Evolutionary conservation across 805 yeast genomes (phyloP), one percentile per base, ranked within the genome.

Genomic region (Nakazawaea ambrosiae): DNA sequence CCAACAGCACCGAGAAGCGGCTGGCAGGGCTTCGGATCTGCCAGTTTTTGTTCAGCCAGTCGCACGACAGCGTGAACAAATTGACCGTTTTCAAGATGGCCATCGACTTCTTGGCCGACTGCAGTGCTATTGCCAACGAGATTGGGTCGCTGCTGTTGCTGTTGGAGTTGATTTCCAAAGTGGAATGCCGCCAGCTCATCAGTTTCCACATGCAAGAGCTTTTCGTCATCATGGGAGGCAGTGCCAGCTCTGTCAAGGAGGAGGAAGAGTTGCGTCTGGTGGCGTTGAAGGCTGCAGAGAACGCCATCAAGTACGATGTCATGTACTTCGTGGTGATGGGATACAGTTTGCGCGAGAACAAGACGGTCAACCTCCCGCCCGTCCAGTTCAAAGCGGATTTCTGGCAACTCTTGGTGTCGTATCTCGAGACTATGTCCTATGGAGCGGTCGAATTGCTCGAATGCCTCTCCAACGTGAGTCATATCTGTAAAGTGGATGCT

Each of bases 11-110:
- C 0, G 78, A 75, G 42, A 61, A 61, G 35, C 73, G 73, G 26
- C 74, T 73, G 29, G 65, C 75, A 36, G 69, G 70, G 2, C 70
- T 75, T 31, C 70, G 70, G 36, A 54, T 75, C 4, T 70, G 78
- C 9, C 61, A 66, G 33, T 68, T 62, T 45, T 63, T 76, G 35
- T 56, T 75, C 23, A 66, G 65, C 34, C 46, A 43, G 36, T 40
- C 51, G 19, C 34, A 31, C 20, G 33, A 43, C 7, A 37, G 48
- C 19, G 46, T 49, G 1, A 43, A 44, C 24, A 49, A 48, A 35
- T 58, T 60, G 9, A 26, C 37, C 3, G 37, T 54, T 9, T 39
- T 58, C 16, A 53, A 50, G 7, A 36, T 44, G 26, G 58, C 54
- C 5, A 43, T 53, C 36, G 44, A 45, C 6, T 31, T 53, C 17